Evolutionary conservation across 768 basidiomycete species (phyloP), one percentile per base, ranked within the genome.

Genomic region (Boletus speciosus): DNA sequence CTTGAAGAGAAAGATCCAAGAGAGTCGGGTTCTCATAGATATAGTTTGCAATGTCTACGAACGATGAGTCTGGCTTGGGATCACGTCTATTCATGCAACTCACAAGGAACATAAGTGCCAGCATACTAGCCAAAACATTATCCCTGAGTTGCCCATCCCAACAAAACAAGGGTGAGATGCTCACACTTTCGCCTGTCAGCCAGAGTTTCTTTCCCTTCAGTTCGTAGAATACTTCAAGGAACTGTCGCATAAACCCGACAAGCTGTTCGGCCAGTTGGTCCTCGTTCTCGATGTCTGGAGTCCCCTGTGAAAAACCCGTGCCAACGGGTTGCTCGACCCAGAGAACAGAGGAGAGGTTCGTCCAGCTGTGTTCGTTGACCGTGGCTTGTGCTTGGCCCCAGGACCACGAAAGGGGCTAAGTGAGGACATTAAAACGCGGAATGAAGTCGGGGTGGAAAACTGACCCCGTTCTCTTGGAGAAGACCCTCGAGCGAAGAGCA

Each of bases 241-340:
- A 91, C 62, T 91, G 89, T 54, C 83, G 78, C 61, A 91, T 49
- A 67, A 90, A 90, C 9, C 68, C 80, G 4, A 75, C 72, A 1
- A 81, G 65, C 48, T 81, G 79, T 9, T 70, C 80, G 7, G 83
- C 83, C 0, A 89, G 72, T 43, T 85, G 77, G 47, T 79, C 57
- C 58, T 88, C 79, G 21, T 80, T 79, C 66, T 75, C 68, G 37
- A 84, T 83, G 53, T 83, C 81, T 1, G 88, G 86, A 14, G 56
- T 73, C 16, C 88, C 88, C 55, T 85, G 85, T 3, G 85, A 85
- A 66, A 84, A 90, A 0, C 88, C 88, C 5, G 88, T 90, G 5
- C 88, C 88, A 31, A 90, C 83, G 4, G 88, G 88, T 58, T 90
- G 89, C 58, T 91, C 89, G 11, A 90, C 80, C 76, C 79, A 91